A percentile compares a stretch with the other conserved stretches of the same genome.
phyloP scores from a whole-genome alignment of 2,329 filamentous ascomycete species.

The Phaeosphaeriaceae sp. region DNA sequence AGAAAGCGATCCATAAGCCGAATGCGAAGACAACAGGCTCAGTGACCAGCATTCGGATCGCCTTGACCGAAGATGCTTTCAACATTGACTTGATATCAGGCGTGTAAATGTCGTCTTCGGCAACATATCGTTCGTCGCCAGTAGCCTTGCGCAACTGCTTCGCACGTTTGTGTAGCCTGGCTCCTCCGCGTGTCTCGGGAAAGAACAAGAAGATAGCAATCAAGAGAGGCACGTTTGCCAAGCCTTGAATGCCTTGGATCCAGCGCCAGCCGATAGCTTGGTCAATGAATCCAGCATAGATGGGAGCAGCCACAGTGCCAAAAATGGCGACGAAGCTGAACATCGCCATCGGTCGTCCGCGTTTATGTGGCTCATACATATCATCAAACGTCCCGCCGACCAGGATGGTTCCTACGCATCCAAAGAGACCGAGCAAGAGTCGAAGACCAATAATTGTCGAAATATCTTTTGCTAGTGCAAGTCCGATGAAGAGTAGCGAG shows the following conservation, averaged over 20 bases:
- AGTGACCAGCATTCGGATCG: conserved; percentile 57
- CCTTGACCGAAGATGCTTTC: conserved; percentile 60
- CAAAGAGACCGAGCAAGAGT: conserved; percentile 34
- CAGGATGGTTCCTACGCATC: conserved; percentile 36
- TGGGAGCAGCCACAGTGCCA: conserved; percentile 61
- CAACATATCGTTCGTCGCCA: conserved; percentile 59
- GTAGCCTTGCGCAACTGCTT: conserved; percentile 56
- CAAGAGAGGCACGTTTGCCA: conserved; percentile 59
- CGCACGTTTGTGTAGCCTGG: conserved; percentile 58
- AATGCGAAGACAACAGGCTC: conserved; percentile 60
- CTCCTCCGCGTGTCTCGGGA: conserved; percentile 53
- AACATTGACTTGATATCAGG: conserved; percentile 56
- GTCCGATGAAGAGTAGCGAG: conserved; percentile 35
- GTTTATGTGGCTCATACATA: conserved; percentile 36
- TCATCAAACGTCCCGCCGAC: conserved; percentile 38
- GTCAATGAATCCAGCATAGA: conserved; percentile 63
- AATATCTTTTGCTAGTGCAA: conserved; percentile 31
- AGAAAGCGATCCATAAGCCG: conserved; percentile 61
- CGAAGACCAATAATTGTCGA: conserved; percentile 35
- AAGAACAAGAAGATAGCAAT: conserved; percentile 55
- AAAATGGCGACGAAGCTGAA: conserved; percentile 38
- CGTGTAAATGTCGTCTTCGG: conserved; percentile 60
- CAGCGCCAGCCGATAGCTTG: conserved; percentile 61
- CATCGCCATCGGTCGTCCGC: conserved; percentile 38
- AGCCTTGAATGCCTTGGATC: conserved; percentile 61